Evolutionary conservation across 2,329 filamentous ascomycete genomes (phyloP).

Genomic region (Sclerotinia trifoliorum): DNA sequence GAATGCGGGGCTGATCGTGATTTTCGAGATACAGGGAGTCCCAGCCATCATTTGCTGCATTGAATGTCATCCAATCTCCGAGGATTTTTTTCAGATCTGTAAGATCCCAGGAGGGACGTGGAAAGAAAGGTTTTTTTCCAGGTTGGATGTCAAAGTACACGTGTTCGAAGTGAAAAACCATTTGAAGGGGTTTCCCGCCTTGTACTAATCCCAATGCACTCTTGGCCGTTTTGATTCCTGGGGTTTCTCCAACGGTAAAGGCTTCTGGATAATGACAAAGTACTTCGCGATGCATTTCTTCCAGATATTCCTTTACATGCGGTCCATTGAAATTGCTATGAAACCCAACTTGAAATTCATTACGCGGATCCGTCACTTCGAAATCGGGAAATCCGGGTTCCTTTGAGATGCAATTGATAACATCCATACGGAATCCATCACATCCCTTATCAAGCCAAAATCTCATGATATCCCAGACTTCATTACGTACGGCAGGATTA

Average conservation of each 20-base stretch:
- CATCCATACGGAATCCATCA: slow-evolving; percentile 58
- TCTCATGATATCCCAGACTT: slow-evolving; percentile 66
- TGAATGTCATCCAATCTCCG: slow-evolving; percentile 51
- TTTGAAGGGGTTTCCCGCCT: slow-evolving; percentile 59
- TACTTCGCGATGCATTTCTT: slow-evolving; percentile 42
- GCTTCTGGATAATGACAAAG: slow-evolving; percentile 46
- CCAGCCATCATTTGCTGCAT: slow-evolving; percentile 54
- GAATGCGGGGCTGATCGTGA: slow-evolving; percentile 54
- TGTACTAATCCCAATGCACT: slow-evolving; percentile 55
- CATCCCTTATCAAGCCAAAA: slow-evolving; percentile 70
- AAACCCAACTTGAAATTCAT: slow-evolving; percentile 38
- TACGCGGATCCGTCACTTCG: slow-evolving; percentile 41
- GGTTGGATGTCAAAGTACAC: slow-evolving; percentile 28
- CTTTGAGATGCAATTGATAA: slow-evolving; percentile 67
- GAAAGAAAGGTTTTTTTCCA: slow-evolving; percentile 30
- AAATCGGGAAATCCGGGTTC: slow-evolving; percentile 56
- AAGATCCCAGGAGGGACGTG: slow-evolving; percentile 38
- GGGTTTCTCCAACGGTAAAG: slow-evolving; percentile 53
- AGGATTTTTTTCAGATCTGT: slow-evolving; percentile 48
- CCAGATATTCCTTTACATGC: slow-evolving; percentile 53
- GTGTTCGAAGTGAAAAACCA: slow-evolving; percentile 71
- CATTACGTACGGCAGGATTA: slow-evolving; percentile 61
- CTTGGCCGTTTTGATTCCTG: slow-evolving; percentile 46
- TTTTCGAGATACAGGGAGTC: slow-evolving; percentile 58
- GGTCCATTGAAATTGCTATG: slow-evolving; percentile 58